phyloP scores from a whole-genome alignment of 345 rosid species.

The Adansonia digitata region DNA sequence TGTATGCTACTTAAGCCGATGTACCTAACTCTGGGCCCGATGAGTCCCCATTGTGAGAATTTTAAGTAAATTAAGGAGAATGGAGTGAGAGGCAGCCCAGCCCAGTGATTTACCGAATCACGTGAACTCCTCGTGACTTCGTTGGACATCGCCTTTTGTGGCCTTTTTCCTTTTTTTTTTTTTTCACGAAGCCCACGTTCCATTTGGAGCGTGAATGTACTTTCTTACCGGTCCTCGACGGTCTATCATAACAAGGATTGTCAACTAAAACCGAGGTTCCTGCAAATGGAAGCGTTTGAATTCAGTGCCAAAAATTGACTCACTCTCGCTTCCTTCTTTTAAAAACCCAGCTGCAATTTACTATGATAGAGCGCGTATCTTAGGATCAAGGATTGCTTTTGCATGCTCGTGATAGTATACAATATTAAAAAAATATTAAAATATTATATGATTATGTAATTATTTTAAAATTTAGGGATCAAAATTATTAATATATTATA shows the following conservation, averaged over 20 bases:
- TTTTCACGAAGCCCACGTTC: constrained; percentile 16
- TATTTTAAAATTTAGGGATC: no score
- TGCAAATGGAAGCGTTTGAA: constrained; percentile 16
- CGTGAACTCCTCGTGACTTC: background rate
- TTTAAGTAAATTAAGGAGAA: background rate
- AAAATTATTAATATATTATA: no score
- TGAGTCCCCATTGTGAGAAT: background rate
- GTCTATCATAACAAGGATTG: constrained; percentile 19
- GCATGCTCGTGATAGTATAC: background rate
- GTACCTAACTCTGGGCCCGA: background rate
- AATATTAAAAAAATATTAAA: no score
- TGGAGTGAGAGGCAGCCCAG: background rate
- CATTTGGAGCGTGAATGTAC: constrained; percentile 4
- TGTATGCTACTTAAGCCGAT: background rate
- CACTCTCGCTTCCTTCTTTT: background rate
- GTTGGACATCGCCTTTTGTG: background rate
- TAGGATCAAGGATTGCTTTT: constrained; percentile 1
- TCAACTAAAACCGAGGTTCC: constrained; percentile 18
- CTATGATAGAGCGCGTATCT: constrained; percentile 12
- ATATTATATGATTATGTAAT: no score
- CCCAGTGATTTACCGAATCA: no score
- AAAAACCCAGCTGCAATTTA: constrained; percentile 12
- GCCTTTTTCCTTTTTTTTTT: background rate
- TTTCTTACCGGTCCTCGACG: background rate
- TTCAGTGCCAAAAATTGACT: no score